Conservation (phyloP, 768 basidiomycete species). For the Imleria badia region DNA sequence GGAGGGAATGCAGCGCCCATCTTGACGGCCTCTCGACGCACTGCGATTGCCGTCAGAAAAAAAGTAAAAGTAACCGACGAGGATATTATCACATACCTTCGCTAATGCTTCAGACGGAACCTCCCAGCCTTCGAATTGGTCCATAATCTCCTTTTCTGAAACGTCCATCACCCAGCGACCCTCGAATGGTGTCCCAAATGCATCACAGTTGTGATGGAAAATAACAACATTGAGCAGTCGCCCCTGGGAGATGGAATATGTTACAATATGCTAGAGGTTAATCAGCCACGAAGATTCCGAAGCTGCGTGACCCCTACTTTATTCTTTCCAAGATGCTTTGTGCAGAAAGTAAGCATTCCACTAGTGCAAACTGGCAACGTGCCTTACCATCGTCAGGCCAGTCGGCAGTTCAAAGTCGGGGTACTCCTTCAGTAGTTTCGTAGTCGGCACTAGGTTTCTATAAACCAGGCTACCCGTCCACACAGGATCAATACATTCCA, state of each 20-base stretch:
- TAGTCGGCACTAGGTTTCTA: constrained; percentile 35
- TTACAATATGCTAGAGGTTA: constrained; percentile 38
- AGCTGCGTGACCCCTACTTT: constrained; percentile 2
- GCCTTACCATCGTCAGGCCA: constrained; percentile 24
- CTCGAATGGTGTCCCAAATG: constrained; percentile 32
- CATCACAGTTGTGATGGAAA: constrained; percentile 24
- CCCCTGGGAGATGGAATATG: constrained; percentile 40
- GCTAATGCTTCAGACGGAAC: constrained; percentile 5
- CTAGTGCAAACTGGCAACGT: neutral
- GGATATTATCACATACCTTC: constrained; percentile 1
- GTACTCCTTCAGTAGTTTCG: constrained; percentile 29
- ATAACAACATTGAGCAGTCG: constrained; percentile 37
- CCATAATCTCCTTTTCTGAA: constrained; percentile 32
- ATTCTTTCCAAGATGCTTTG: constrained; percentile 26
- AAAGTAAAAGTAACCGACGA: neutral
- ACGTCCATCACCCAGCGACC: constrained; percentile 31
- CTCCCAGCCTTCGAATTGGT: constrained; percentile 30
- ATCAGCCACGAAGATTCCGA: neutral
- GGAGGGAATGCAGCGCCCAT: constrained; percentile 47
- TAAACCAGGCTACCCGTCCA: constrained; percentile 42
- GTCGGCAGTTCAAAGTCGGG: constrained; percentile 30
- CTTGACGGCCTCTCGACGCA: constrained; percentile 36
- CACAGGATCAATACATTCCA: constrained; percentile 31
- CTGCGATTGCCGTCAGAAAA: constrained; percentile 21
- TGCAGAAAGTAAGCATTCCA: neutral